phyloP scores from a whole-genome alignment of 495 filamentous ascomycete species.

The Aspergillus funiculosus region DNA sequence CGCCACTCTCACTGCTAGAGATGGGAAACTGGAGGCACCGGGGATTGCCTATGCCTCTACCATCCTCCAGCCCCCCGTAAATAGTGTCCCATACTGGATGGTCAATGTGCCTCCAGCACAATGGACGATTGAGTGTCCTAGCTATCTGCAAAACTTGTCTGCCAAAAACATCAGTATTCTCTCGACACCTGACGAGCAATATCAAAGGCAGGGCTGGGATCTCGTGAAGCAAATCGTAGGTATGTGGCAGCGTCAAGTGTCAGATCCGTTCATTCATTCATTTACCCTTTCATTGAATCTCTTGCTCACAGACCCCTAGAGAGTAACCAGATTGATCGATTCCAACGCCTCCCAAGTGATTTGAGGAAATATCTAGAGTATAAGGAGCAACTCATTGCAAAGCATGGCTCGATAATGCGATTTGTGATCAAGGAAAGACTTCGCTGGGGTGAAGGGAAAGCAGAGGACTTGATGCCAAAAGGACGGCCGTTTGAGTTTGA shows the following conservation, averaged over 20 bases:
- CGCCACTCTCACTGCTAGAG: slow-evolving; percentile 22
- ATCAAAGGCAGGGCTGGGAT: slow-evolving; percentile 54
- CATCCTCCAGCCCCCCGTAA: slow-evolving; percentile 8
- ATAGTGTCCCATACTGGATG: slow-evolving; percentile 64
- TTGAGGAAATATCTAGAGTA: slow-evolving; percentile 67
- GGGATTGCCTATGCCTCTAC: slow-evolving; percentile 12
- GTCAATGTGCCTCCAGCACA: slow-evolving; percentile 62
- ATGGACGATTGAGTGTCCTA: slow-evolving; percentile 61
- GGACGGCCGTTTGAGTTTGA: slow-evolving; percentile 46
- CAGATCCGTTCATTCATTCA: no score
- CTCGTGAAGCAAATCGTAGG: slow-evolving; percentile 56
- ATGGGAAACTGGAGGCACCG: slow-evolving; percentile 23
- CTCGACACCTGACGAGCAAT: slow-evolving; percentile 56
- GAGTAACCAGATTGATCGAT: slow-evolving; percentile 63
- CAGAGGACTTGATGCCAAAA: slow-evolving; percentile 36
- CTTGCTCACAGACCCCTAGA: slow-evolving; percentile 21
- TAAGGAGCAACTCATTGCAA: slow-evolving; percentile 51
- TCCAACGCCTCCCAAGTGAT: slow-evolving; percentile 68
- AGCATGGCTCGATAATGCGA: slow-evolving; percentile 67
- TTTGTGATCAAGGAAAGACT: slow-evolving; percentile 65
- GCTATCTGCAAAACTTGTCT: slow-evolving; percentile 53
- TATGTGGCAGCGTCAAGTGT: slow-evolving; percentile 21
- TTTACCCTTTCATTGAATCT: background rate
- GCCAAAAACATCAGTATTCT: slow-evolving; percentile 51
- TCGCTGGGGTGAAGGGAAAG: slow-evolving; percentile 49